Evolutionary conservation across 1,139 yeast species (phyloP).

Genomic region (Pichia sp.): DNA sequence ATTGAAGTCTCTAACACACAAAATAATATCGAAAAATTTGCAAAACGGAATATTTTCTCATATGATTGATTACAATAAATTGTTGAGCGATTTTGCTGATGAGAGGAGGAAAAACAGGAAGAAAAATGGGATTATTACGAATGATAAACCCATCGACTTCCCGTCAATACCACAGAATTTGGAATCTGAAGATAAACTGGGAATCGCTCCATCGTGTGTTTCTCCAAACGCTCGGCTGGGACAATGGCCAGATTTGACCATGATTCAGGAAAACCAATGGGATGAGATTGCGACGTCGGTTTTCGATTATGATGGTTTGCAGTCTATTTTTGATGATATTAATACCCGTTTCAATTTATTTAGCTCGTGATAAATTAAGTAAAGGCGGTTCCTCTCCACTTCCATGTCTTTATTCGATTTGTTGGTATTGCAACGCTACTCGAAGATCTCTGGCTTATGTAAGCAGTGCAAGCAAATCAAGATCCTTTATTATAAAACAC

Average conservation of each 20-base stretch:
- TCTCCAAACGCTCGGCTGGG: not conserved
- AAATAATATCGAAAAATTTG: constrained; percentile 2
- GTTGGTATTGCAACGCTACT: too few relatives aligned
- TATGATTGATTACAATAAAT: not conserved
- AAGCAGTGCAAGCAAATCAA: too few relatives aligned
- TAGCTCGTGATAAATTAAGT: not conserved
- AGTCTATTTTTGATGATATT: constrained; percentile 4
- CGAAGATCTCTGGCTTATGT: too few relatives aligned
- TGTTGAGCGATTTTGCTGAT: too few relatives aligned
- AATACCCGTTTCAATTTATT: not conserved
- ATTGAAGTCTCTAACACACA: constrained; percentile 2
- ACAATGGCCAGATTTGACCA: not conserved
- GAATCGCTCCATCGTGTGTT: not conserved
- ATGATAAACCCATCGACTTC: too few relatives aligned
- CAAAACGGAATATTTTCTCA: constrained; percentile 4
- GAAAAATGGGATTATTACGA: not conserved
- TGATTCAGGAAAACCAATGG: not conserved
- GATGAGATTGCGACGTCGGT: constrained; percentile 2
- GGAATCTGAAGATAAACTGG: too few relatives aligned
- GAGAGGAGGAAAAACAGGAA: too few relatives aligned
- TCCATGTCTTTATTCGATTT: too few relatives aligned
- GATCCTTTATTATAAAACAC: too few relatives aligned
- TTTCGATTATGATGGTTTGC: constrained; percentile 3
- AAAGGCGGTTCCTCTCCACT: too few relatives aligned
- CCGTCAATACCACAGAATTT: too few relatives aligned